Evolutionary conservation across 2,329 filamentous ascomycete genomes (phyloP).

Genomic region (Ceratocystis eucalypticola): DNA sequence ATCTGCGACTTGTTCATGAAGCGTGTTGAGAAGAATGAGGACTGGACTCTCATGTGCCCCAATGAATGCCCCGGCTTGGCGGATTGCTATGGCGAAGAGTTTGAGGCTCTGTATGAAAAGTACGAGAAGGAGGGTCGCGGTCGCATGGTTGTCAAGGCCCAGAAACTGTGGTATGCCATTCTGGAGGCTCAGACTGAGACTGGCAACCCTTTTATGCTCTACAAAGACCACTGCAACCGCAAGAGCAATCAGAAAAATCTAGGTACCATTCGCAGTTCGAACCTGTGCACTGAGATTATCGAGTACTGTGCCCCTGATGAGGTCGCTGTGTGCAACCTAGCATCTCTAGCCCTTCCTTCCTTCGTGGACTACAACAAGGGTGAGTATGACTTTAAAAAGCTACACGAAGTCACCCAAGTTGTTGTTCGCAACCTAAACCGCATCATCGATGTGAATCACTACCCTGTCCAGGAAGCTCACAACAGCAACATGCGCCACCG

Average conservation of each 20-base stretch:
- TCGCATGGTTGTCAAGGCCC: conserved; percentile 82
- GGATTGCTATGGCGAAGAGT: conserved; percentile 95
- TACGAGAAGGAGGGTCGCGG: conserved; percentile 84
- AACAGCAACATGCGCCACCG: conserved; percentile 97
- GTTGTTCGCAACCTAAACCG: conserved; percentile 84
- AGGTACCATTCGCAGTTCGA: conserved; percentile 95
- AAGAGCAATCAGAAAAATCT: conserved; percentile 99
- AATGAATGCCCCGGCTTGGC: conserved; percentile 91
- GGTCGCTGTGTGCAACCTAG: conserved; percentile 96
- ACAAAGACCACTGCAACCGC: conserved; percentile 96
- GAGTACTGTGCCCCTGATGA: conserved; percentile 96
- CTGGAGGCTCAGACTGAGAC: conserved; percentile 98
- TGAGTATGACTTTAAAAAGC: conserved; percentile 87
- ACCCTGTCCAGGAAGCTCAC: conserved; percentile 84
- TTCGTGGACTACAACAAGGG: conserved; percentile 79
- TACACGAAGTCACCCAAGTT: conserved; percentile 86
- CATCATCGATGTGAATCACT: conserved; percentile 97
- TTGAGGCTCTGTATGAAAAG: conserved; percentile 82
- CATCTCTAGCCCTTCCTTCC: conserved; percentile 80
- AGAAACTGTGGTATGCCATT: conserved; percentile 99
- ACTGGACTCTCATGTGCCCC: conserved; percentile 97
- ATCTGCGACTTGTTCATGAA: conserved; percentile 99
- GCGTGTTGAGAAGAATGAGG: conserved; percentile 89
- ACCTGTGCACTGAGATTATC: conserved; percentile 96
- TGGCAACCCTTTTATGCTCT: conserved; percentile 97